A percentile compares a stretch with the other conserved stretches of the same genome.
phyloP scores from a whole-genome alignment of 257 asterid species.

The Linaria vulgaris region DNA sequence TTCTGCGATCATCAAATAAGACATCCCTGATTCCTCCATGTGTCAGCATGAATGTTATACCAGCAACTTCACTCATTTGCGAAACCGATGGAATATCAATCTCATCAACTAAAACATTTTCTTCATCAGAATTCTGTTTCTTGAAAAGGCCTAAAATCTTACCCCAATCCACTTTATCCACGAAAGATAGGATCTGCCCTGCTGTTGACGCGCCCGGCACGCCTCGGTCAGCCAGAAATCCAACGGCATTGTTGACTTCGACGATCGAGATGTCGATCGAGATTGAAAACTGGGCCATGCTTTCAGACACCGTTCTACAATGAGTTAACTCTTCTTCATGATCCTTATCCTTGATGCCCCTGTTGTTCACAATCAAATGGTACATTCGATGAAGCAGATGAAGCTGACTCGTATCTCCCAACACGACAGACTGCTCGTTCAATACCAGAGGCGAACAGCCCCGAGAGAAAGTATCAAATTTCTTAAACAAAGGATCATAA shows the following conservation, averaged over 20 bases:
- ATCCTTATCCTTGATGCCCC: not conserved
- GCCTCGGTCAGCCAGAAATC: not conserved
- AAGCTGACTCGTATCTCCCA: no score
- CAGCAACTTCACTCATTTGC: conserved; percentile 2
- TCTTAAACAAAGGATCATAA: not conserved
- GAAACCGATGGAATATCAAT: conserved; percentile 24
- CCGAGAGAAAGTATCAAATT: conserved; percentile 4
- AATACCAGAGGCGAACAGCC: conserved; percentile 20
- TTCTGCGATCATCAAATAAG: not conserved
- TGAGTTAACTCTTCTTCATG: no score
- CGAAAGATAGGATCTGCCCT: no score
- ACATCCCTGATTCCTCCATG: conserved; percentile 20
- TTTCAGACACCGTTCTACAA: no score
- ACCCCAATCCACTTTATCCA: not conserved
- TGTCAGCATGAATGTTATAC: conserved; percentile 1
- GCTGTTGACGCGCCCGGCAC: not conserved
- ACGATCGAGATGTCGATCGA: no score
- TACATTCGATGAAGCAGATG: conserved; percentile 22
- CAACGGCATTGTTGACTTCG: not conserved
- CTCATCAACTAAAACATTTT: conserved; percentile 7
- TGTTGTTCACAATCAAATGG: conserved; percentile 16
- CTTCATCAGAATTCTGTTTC: not conserved
- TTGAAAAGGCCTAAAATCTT: not conserved
- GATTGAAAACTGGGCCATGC: no score
- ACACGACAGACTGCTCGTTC: not conserved